Percentiles rank a stretch among this genome's conserved stretches.
These are phyloP conservation scores for Crithidia thermophila DNA, from an alignment of 208 protist genomes.

Conservation along the genomic window DNA sequence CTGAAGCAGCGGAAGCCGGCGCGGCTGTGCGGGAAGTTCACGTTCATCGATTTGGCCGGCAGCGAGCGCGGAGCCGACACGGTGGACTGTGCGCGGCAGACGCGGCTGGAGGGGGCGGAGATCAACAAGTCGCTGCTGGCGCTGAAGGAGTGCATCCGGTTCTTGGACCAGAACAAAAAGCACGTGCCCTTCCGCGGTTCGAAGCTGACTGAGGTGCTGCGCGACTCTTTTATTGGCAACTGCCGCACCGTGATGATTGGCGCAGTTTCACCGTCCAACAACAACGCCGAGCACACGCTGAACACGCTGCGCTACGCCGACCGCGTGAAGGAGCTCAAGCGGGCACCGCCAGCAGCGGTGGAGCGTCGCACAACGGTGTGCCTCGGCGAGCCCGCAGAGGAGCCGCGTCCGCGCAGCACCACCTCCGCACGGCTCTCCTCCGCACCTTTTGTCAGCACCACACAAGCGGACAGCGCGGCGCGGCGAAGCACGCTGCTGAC, in stretches of 20 bases:
- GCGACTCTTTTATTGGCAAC: conserved; percentile 89
- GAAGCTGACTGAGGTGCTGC: conserved; percentile 93
- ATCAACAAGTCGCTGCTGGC: conserved; percentile 92
- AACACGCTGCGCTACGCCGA: conserved; percentile 86
- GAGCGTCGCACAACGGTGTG: conserved; percentile 31
- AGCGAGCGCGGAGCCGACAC: conserved; percentile 89
- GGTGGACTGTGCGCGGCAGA: conserved; percentile 80
- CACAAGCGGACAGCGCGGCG: background rate
- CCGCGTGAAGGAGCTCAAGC: conserved; percentile 92
- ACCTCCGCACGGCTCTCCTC: conserved; percentile 15
- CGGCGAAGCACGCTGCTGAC: conserved; percentile 28
- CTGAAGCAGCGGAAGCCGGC: conserved; percentile 20
- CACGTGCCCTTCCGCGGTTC: conserved; percentile 94
- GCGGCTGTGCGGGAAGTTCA: conserved; percentile 53
- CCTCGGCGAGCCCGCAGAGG: conserved; percentile 24
- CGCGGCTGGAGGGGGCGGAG: conserved; percentile 84
- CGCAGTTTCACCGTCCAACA: conserved; percentile 82
- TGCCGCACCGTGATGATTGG: conserved; percentile 95
- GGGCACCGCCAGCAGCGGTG: conserved; percentile 13
- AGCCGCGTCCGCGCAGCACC: background rate
- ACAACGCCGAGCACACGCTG: conserved; percentile 80
- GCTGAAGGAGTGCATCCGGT: conserved; percentile 88
- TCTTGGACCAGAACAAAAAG: conserved; percentile 68
- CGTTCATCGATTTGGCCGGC: conserved; percentile 94
- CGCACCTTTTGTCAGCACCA: background rate